These are phyloP conservation scores for Scheffersomyces illinoinensis DNA, from an alignment of 1,139 yeast species.

Conservation along the genomic window DNA sequence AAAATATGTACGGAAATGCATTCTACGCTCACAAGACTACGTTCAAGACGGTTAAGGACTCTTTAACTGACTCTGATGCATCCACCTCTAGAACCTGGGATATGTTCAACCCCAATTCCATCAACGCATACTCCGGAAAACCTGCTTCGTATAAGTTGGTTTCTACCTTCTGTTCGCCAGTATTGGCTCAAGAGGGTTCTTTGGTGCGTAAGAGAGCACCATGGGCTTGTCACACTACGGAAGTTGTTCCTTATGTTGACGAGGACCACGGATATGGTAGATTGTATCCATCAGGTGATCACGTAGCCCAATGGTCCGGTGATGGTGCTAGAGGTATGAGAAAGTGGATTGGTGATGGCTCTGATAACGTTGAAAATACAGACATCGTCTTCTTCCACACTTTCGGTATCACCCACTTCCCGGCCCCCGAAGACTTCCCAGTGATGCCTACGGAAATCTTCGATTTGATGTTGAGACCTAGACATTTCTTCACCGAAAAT, in stretches of 20 bases:
- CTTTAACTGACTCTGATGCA: slow-evolving; percentile 63
- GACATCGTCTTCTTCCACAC: slow-evolving; percentile 77
- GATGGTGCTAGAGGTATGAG: slow-evolving; percentile 71
- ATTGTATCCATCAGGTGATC: slow-evolving; percentile 77
- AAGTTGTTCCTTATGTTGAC: slow-evolving; percentile 69
- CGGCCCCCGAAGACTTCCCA: slow-evolving; percentile 89
- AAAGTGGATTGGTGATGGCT: slow-evolving; percentile 72
- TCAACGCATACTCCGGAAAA: slow-evolving; percentile 69
- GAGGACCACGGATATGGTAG: slow-evolving; percentile 52
- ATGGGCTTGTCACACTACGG: slow-evolving; percentile 69
- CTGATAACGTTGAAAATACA: slow-evolving; percentile 61
- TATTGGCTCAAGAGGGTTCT: slow-evolving; percentile 73
- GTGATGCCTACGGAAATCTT: slow-evolving; percentile 86
- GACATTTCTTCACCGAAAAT: slow-evolving; percentile 74
- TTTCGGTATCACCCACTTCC: slow-evolving; percentile 83
- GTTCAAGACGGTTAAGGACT: slow-evolving; percentile 68
- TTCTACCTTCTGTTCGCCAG: slow-evolving; percentile 73
- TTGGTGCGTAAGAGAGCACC: slow-evolving; percentile 80
- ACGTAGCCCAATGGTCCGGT: slow-evolving; percentile 80
- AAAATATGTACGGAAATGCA: slow-evolving; percentile 73
- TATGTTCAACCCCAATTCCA: slow-evolving; percentile 66
- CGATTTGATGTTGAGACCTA: slow-evolving; percentile 71
- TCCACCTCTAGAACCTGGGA: slow-evolving; percentile 76
- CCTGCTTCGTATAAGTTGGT: slow-evolving; percentile 78
- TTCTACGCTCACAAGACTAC: slow-evolving; percentile 63